These are phyloP conservation scores for Rhizopogon vinicolor DNA, from an alignment of 768 basidiomycete genomes.

Conservation along the genomic window DNA sequence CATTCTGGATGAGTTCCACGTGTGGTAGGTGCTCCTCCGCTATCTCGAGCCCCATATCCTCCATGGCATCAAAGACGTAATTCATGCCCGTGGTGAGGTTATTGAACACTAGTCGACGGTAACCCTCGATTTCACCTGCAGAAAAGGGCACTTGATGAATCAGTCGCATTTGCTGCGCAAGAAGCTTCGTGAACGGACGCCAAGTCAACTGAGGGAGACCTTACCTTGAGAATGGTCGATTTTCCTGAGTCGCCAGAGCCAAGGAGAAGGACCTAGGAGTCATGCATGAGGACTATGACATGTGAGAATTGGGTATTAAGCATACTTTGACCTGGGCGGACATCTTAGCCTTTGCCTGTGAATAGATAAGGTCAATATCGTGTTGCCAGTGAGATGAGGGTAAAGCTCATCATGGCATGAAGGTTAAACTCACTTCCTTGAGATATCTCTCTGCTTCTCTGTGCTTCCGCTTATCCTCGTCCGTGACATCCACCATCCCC, in stretches of 20 bases:
- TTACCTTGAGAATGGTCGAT: slow-evolving; percentile 83
- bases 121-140: slow-evolving; percentile 77
- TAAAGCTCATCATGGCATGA: neutral
- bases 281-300: neutral
- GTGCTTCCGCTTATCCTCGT: slow-evolving; percentile 64
- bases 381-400: slow-evolving; percentile 7
- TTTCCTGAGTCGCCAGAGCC: slow-evolving; percentile 95
- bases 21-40: slow-evolving; percentile 53
- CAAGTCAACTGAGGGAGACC: neutral
- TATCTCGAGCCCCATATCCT: slow-evolving; percentile 79
- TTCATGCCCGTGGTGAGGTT: slow-evolving; percentile 87
- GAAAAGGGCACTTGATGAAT: slow-evolving; percentile 89
- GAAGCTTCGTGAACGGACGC: neutral
- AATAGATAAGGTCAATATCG: neutral
- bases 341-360: slow-evolving; percentile 70
- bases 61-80: slow-evolving; percentile 82
- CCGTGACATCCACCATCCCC: slow-evolving; percentile 52
- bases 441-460: slow-evolving; percentile 73
- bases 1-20: slow-evolving; percentile 61
- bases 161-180: slow-evolving; percentile 85
- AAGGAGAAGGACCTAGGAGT: slow-evolving; percentile 69
- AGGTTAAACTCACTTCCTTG: slow-evolving; percentile 53
- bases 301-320: neutral
- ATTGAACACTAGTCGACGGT: slow-evolving; percentile 88
- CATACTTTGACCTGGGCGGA: slow-evolving; percentile 71